phyloP scores from a whole-genome alignment of 139 green algal species.

The Haematococcus lacustris region DNA sequence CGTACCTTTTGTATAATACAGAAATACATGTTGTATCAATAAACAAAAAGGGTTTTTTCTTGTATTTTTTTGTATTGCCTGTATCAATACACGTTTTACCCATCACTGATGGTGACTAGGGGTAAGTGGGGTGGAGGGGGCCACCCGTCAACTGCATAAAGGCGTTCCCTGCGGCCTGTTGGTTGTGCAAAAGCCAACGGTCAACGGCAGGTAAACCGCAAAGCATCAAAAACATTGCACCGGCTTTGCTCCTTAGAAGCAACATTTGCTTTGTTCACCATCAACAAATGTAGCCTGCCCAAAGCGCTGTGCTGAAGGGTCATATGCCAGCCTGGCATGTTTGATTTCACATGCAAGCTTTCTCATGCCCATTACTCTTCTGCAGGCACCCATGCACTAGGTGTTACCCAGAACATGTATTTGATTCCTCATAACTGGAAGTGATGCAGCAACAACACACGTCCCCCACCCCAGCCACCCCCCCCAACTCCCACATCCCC shows the following conservation, averaged over 20 bases:
- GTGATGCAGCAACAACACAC: neutral
- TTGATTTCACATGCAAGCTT: neutral
- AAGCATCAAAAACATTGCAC: neutral
- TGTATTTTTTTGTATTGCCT: too few relatives aligned
- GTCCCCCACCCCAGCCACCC: neutral
- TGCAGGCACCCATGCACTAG: neutral
- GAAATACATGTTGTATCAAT: neutral
- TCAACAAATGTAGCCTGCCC: neutral
- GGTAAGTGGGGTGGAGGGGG: neutral
- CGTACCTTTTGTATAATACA: neutral
- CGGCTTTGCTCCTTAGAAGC: neutral
- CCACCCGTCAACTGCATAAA: neutral
- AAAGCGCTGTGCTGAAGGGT: neutral
- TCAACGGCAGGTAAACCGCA: neutral
- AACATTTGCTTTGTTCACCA: neutral
- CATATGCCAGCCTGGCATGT: neutral
- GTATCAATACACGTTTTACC: too few relatives aligned
- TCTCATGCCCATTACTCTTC: neutral
- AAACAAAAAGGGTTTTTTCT: too few relatives aligned
- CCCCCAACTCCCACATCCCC: neutral
- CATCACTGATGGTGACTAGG: too few relatives aligned
- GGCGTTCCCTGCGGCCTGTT: neutral
- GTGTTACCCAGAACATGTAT: neutral
- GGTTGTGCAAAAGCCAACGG: neutral
- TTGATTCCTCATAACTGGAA: neutral